These are phyloP conservation scores for Colletotrichum sp. DNA, from an alignment of 2,329 filamentous ascomycete genomes.

Conservation along the genomic window DNA sequence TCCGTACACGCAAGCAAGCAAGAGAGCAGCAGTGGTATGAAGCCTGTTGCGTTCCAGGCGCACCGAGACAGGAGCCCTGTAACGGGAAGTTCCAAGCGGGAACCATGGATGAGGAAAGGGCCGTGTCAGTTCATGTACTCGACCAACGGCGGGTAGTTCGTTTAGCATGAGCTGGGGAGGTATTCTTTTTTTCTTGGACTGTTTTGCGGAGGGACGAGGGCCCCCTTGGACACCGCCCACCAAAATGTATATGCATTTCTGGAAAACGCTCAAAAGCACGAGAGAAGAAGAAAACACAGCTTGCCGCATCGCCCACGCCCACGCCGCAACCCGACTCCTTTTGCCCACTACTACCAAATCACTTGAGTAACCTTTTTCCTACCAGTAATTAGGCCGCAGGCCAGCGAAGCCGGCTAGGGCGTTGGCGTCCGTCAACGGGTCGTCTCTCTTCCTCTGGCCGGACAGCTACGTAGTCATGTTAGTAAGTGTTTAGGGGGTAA, in stretches of 20 bases:
- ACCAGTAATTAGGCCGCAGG: constrained; percentile 66
- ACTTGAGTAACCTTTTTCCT: constrained; percentile 21
- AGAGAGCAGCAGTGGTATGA: neutral
- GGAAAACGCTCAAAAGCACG: constrained; percentile 17
- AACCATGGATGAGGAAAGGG: neutral
- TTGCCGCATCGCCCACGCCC: neutral
- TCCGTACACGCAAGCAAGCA: neutral
- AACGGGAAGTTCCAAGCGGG: neutral
- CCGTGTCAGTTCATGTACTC: neutral
- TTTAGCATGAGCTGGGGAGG: neutral
- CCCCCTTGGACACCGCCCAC: neutral
- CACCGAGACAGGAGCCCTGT: neutral
- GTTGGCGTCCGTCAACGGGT: constrained; percentile 53
- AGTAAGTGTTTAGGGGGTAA: neutral
- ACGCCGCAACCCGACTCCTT: neutral
- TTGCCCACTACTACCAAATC: neutral
- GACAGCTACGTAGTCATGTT: constrained; percentile 52
- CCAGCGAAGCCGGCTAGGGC: constrained; percentile 62
- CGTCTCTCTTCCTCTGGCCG: constrained; percentile 75
- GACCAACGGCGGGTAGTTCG: neutral
- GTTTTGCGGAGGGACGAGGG: neutral
- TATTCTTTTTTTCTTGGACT: neutral
- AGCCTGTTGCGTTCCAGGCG: neutral
- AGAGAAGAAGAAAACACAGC: neutral
- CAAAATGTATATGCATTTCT: constrained; percentile 18